Evolutionary conservation across 2,329 filamentous ascomycete species (phyloP), one percentile per base, ranked within the genome.

Genomic region (Cercospora janseana): DNA sequence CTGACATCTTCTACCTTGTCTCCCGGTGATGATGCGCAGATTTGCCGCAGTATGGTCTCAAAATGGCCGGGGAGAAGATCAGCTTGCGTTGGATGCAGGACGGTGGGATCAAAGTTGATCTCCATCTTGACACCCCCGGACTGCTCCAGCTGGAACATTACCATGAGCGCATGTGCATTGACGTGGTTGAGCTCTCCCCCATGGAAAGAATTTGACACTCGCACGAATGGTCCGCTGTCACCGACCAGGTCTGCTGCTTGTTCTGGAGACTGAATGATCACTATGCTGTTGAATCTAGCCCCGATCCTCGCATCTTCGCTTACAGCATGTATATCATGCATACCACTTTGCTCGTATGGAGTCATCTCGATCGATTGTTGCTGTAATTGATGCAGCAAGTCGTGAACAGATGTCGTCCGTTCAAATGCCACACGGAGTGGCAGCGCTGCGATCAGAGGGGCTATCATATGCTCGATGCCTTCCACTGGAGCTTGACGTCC

Each of bases 401-500:
- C 13, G 24, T 45, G 28, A n/a, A 45, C 23, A 4, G 27, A 40
- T 13, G 13, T 27, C 5, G 24, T 26, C n/a, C 13, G 12, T 12
- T 18, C 29, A 23, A 44, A 6, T 7, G 13, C 3, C 8, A 57
- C 27, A 6, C 47, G 23, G 6, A 54, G 12, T 13, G 54, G 54
- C 7, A 52, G 15, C 28, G 54, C 41, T 13, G 54, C 48, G 10
- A 57, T 49, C 10, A 51, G 47, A 9, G 53, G 53, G 15, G 49
- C 53, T n/a, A 66, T 16, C 16, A 54, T 32, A 6, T 26, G 16
- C 20, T 50, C 42, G 21, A 47, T 9, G 23, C 41, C 32, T 29
- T 37, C 31, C 18, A 37, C 32, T 54, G 54, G 12, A 7, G 67
- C 58, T 18, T 71, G 64, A 9, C 55, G 52, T 8, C 55, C 55